Evolutionary conservation across 768 basidiomycete genomes (phyloP), one percentile per base, ranked within the genome.

Genomic region (Pholiota microspora): DNA sequence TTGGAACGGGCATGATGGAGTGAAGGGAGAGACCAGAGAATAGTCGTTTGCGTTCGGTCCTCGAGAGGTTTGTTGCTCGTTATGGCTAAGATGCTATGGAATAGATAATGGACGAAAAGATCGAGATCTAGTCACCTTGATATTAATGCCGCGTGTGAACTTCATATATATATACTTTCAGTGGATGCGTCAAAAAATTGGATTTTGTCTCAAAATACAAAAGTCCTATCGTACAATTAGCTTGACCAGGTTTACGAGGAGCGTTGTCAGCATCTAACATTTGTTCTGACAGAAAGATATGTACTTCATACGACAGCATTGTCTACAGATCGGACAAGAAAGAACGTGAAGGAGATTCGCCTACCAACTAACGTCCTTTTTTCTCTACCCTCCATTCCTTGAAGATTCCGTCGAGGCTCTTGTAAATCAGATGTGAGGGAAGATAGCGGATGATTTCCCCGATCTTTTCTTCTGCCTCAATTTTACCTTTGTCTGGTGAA

Each of bases 401-500:
- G 74, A 94, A 98, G 63, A 98, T 90, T 27, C 91, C 90, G 71
- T 99, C 97, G 68, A 98, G 69, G 64, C 90, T 92, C 73, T 92
- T 92, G 73, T 92, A 90, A 57, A 95, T 80, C 60, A 96, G 74
- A 67, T 92, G 88, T 27, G 86, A 85, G 28, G 97, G 96, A 58
- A 99, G 67, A 65, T 85, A 88, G 64, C 92, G 79, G 56, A 99
- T 88, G 60, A 99, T 92, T 72, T 98, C 94, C 15, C 90, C 88
- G 29, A 93, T 77, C 55, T 82, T 80, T 60, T 83, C 83, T 67
- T 93, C 88, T 1, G 86, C 85, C 68, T 92, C 88, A 5, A 56
- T 65, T 68, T 85, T 87, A 12, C 86, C 88, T 69, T 84, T 67
- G 59, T 82, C 85, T 47, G 78, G 88, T 21, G 66, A 69, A 29